These are phyloP conservation scores for Hypoxylon sp. DNA, from an alignment of 2,329 filamentous ascomycete species.

Conservation along the genomic window DNA sequence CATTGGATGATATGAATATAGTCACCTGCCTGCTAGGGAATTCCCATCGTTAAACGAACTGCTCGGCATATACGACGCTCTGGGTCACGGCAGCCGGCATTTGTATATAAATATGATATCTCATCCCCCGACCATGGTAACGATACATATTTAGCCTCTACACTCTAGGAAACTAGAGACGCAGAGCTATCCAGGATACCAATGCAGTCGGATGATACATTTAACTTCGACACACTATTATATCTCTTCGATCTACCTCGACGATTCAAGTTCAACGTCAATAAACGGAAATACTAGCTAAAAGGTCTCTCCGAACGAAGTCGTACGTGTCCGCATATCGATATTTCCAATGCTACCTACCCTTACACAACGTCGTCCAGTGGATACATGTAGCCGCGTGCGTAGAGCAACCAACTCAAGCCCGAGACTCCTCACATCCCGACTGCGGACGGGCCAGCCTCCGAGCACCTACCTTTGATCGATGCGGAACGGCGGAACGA, in stretches of 20 bases:
- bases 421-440: not conserved
- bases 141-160: not conserved
- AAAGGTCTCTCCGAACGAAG: not conserved
- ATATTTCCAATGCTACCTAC: not conserved
- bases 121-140: not conserved
- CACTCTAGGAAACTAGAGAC: not conserved
- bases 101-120: conserved; percentile 1
- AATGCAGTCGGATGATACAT: no score
- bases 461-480: not conserved
- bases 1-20: conserved; percentile 18
- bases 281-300: not conserved
- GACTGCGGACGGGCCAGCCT: not conserved
- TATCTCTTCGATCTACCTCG: not conserved
- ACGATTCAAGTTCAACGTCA: not conserved
- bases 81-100: conserved; percentile 9
- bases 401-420: not conserved
- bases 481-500: not conserved
- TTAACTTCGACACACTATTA: not conserved
- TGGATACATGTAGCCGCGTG: not conserved
- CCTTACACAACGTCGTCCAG: not conserved
- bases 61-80: conserved; percentile 17
- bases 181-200: no score
- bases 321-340: not conserved
- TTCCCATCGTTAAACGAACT: conserved; percentile 4
- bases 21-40: conserved; percentile 18